Percentiles rank a stretch among this genome's conserved stretches.
These are phyloP conservation scores for Calonectria hongkongensis DNA, from an alignment of 2,329 filamentous ascomycete genomes.

Conservation along the genomic window DNA sequence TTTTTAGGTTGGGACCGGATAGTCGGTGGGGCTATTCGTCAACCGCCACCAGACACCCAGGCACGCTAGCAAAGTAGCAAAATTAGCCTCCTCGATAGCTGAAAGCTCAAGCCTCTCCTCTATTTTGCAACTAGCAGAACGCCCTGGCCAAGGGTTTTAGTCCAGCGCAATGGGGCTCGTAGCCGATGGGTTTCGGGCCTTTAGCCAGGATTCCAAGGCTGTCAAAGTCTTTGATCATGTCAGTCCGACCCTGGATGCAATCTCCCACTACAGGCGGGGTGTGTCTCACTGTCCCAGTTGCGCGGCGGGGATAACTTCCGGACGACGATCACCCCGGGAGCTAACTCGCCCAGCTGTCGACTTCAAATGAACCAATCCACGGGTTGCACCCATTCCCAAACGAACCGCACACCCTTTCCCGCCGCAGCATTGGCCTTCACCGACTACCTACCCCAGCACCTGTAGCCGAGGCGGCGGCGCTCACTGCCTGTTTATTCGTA, in stretches of 20 bases:
- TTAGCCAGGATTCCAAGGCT: constrained; percentile 24
- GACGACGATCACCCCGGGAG: constrained; percentile 41
- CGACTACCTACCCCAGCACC: background rate
- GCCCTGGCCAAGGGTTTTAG: constrained; percentile 19
- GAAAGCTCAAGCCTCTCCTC: constrained; percentile 9
- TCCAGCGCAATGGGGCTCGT: constrained; percentile 2
- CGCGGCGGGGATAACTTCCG: constrained; percentile 42
- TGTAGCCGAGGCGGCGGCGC: constrained; percentile 1
- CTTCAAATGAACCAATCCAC: constrained; percentile 26
- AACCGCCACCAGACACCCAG: constrained; percentile 24
- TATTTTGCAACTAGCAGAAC: constrained; percentile 19
- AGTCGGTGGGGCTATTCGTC: constrained; percentile 31
- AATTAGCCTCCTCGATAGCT: constrained; percentile 28
- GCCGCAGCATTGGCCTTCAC: background rate
- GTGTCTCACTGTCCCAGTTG: constrained; percentile 36
- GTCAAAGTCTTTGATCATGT: constrained; percentile 25
- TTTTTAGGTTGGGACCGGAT: constrained; percentile 35
- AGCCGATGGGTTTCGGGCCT: constrained; percentile 22
- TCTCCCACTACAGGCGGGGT: constrained; percentile 37
- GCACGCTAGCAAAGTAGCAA: constrained; percentile 22
- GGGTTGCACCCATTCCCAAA: background rate
- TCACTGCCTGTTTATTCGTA: constrained; percentile 4
- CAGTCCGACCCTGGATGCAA: constrained; percentile 42
- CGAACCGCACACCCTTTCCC: constrained; percentile 1
- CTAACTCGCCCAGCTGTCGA: background rate